A percentile compares a stretch with the other conserved stretches of the same genome.
Evolutionary conservation across 768 basidiomycete species (phyloP).

Genomic region (Hygrocybe punicea): DNA sequence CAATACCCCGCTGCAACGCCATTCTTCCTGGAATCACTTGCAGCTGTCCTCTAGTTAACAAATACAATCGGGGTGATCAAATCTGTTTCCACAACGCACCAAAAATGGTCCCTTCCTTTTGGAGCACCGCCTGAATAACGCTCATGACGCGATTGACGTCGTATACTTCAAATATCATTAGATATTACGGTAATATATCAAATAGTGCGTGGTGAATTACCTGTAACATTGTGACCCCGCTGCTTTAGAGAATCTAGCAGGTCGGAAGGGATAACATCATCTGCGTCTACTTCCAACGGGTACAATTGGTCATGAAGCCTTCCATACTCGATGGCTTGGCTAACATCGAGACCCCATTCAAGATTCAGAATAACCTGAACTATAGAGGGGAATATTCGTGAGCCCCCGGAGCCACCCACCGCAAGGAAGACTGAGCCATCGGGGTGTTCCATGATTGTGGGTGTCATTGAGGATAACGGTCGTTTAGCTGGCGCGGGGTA

Average conservation of each 20-base stretch:
- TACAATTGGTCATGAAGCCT: conserved; percentile 86
- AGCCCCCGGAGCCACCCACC: conserved; percentile 85
- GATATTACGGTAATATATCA: neutral
- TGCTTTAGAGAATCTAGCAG: conserved; percentile 53
- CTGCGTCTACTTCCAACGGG: conserved; percentile 58
- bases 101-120: conserved; percentile 52
- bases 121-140: conserved; percentile 69
- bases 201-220: conserved; percentile 35
- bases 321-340: conserved; percentile 78
- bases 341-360: conserved; percentile 78
- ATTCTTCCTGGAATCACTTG: conserved; percentile 89
- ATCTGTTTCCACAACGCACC: conserved; percentile 46
- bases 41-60: conserved; percentile 45
- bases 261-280: conserved; percentile 54
- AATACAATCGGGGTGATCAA: conserved; percentile 2
- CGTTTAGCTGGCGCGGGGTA: conserved; percentile 87
- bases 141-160: conserved; percentile 71
- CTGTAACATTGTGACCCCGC: conserved; percentile 69
- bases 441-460: conserved; percentile 73
- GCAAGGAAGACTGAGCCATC: conserved; percentile 72
- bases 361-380: conserved; percentile 78
- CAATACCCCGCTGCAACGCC: conserved; percentile 86
- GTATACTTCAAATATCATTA: conserved; percentile 38
- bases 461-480: conserved; percentile 80
- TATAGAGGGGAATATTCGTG: conserved; percentile 75